phyloP scores from a whole-genome alignment of 2,329 filamentous ascomycete genomes.

The Hymenoscyphus fraxineus region DNA sequence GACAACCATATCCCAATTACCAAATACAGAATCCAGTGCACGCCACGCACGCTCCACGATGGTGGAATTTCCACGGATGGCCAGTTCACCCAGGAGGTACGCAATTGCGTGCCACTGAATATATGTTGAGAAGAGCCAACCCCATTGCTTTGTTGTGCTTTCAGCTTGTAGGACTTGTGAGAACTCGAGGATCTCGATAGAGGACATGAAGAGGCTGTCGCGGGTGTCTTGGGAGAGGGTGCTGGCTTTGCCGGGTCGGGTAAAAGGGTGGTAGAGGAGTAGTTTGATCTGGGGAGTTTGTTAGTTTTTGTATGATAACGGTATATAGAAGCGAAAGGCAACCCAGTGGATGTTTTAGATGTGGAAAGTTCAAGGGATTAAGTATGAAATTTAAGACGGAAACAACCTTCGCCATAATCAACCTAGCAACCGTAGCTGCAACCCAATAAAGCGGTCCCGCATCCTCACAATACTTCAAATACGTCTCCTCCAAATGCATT shows the following conservation, averaged over 20 bases:
- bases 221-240: constrained; percentile 35
- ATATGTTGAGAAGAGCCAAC: constrained; percentile 40
- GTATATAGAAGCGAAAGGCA: too few species aligned
- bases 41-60: constrained; percentile 41
- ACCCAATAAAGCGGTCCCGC: constrained; percentile 48
- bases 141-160: constrained; percentile 38
- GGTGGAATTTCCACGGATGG: constrained; percentile 35
- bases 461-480: constrained; percentile 36
- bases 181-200: constrained; percentile 42
- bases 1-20: constrained; percentile 24
- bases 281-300: constrained; percentile 30
- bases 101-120: constrained; percentile 45
- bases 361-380: neutral
- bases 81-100: constrained; percentile 41
- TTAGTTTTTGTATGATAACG: neutral
- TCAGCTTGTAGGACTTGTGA: constrained; percentile 38
- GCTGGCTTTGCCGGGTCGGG: constrained; percentile 28
- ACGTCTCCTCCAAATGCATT: constrained; percentile 31
- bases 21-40: constrained; percentile 35
- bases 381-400: neutral
- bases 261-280: constrained; percentile 37
- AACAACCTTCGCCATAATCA: constrained; percentile 37
- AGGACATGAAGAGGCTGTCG: constrained; percentile 37
- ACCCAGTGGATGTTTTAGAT: too few species aligned
- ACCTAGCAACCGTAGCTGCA: constrained; percentile 40